Percentiles rank a stretch among this genome's conserved stretches.
Conservation (phyloP, 176 grass and related monocot species). For the Themeda triandra region DNA sequence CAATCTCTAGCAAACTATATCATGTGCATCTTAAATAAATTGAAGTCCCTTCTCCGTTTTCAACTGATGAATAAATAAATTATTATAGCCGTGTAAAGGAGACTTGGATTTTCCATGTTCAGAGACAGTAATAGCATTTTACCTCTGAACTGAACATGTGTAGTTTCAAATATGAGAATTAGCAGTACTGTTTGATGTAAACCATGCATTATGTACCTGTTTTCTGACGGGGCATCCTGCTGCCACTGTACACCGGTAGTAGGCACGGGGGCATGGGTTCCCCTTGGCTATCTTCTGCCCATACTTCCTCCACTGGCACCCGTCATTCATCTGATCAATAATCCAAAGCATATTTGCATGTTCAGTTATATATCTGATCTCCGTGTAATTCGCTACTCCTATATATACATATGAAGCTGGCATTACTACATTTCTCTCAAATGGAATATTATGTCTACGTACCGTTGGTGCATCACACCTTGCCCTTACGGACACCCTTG, state of each 20-base stretch:
- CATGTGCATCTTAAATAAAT: neutral
- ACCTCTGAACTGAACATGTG: neutral
- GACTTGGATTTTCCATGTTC: neutral
- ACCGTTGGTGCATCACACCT: conserved; percentile 79
- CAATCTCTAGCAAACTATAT: neutral
- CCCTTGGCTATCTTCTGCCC: conserved; percentile 90
- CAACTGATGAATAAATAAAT: neutral
- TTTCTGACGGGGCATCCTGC: conserved; percentile 78
- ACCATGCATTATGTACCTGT: conserved; percentile 46
- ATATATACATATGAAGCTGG: neutral
- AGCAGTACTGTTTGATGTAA: neutral
- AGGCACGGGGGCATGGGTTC: conserved; percentile 78
- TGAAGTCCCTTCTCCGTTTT: neutral
- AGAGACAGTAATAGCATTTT: neutral
- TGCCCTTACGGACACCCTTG: conserved; percentile 73
- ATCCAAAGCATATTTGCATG: neutral
- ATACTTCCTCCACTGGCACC: conserved; percentile 93
- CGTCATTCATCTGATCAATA: conserved; percentile 69
- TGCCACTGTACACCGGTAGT: conserved; percentile 82
- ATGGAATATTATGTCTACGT: neutral
- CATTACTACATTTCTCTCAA: neutral
- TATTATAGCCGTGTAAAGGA: neutral
- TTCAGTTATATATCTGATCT: neutral
- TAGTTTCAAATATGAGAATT: neutral
- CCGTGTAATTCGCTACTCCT: neutral